Percentiles rank a stretch among this genome's conserved stretches.
Conservation (phyloP, 495 filamentous ascomycete species). For the Barbatosphaeria neglecta region DNA sequence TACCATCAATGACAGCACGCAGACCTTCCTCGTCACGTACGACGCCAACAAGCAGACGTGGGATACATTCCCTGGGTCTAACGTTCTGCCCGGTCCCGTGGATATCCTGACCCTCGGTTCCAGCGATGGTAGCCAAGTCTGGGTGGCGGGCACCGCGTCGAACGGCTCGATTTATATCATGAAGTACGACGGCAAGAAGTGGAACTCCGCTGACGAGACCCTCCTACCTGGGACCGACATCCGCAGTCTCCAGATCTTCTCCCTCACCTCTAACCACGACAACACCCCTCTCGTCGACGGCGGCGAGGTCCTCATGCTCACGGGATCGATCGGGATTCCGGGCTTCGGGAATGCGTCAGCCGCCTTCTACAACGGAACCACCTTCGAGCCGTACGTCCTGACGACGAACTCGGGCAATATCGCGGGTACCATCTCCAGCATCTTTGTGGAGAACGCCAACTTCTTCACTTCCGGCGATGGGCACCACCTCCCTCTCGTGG, state of each 20-base stretch:
- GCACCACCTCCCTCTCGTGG: slow-evolving; percentile 59
- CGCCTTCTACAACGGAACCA: slow-evolving; percentile 72
- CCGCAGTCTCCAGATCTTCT: slow-evolving; percentile 69
- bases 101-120: slow-evolving; percentile 62
- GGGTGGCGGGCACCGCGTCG: slow-evolving; percentile 57
- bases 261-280: slow-evolving; percentile 53
- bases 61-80: slow-evolving; percentile 52
- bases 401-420: slow-evolving; percentile 49
- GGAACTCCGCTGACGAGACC: slow-evolving; percentile 41
- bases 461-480: slow-evolving; percentile 37
- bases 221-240: slow-evolving; percentile 57
- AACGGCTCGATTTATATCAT: slow-evolving; percentile 44
- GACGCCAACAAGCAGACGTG: slow-evolving; percentile 51
- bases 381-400: slow-evolving; percentile 67
- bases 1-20: slow-evolving; percentile 45
- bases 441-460: slow-evolving; percentile 67
- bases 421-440: slow-evolving; percentile 59
- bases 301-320: slow-evolving; percentile 64
- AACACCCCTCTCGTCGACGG: slow-evolving; percentile 48
- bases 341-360: slow-evolving; percentile 73
- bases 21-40: slow-evolving; percentile 63
- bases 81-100: slow-evolving; percentile 63
- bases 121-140: slow-evolving; percentile 55
- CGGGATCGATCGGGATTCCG: slow-evolving; percentile 65
- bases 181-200: slow-evolving; percentile 1